Base-by-base conservation (phyloP, 2,329 filamentous ascomycete genomes). In the Colletotrichum lini region DNA sequence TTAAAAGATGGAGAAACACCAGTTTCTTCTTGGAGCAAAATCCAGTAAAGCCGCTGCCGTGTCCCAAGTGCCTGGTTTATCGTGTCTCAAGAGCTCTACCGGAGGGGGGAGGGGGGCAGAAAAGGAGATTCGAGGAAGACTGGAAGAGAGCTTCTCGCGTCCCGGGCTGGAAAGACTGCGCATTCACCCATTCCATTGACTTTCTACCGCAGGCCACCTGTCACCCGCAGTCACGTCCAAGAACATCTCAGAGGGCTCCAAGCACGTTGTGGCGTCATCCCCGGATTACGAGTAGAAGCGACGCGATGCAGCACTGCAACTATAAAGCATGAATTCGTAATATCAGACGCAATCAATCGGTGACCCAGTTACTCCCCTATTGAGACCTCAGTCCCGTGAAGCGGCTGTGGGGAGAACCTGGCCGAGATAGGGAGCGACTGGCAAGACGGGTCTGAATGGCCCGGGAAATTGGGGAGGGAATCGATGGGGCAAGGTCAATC, bases 271-370 rank as follows among this genome's bases (percentile, higher is more conserved):
- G 54, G 44, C 23, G 38, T 52, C 40, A 21, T 44, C 44, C 52
- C 56, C 62, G n/a, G 26, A 42, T 67, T 70, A 44, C 56, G 30
- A 49, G 47, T 54, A 21, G 35, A 38, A 50, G 58, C 44, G 44
- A 65, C 64, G 54, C 59, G 54, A 70, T 47, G 49, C 47, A 38
- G 42, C 42, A 23, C 12, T 40, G 44, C 49, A 54, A 42, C 53
- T 42, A 62, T 40, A 42, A 2, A n/a, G 70, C 70, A 72, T 70
- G 60, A 70, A 65, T 30, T 60, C 18, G 70, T 61, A 70, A 70
- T 65, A 61, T 72, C 49, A 54, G 67, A n/a, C 23, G 53, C 56
- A 72, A 70, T 72, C 26, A 70, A 70, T 66, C 30, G 53, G 53
- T 38, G n/a, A 69, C 47, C 53, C 53, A 64, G 65, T 44, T 53